These are phyloP conservation scores for Coniferiporia sulphurascens DNA, from an alignment of 1,284 basidiomycete species.

Conservation along the genomic window DNA sequence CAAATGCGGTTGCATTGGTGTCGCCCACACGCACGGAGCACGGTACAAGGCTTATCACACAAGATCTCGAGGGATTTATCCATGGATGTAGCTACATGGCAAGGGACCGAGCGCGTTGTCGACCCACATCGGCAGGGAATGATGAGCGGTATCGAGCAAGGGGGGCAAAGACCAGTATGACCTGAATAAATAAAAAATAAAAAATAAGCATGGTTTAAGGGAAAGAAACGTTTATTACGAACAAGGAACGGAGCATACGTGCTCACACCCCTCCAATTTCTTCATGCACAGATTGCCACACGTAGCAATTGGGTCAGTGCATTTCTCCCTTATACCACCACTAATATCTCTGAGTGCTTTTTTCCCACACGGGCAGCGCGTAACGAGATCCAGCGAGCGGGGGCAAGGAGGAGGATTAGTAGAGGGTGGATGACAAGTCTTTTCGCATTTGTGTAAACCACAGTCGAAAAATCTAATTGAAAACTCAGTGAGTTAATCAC, in stretches of 20 bases:
- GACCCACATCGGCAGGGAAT: slow-evolving; percentile 79
- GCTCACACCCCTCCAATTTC: slow-evolving; percentile 55
- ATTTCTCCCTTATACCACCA: slow-evolving; percentile 45
- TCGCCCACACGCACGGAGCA: slow-evolving; percentile 71
- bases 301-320: slow-evolving; percentile 74
- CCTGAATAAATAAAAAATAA: slow-evolving; percentile 14
- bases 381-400: slow-evolving; percentile 60
- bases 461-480: slow-evolving; percentile 64
- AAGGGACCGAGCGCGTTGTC: slow-evolving; percentile 50
- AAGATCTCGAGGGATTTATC: slow-evolving; percentile 48
- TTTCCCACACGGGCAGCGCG: slow-evolving; percentile 79
- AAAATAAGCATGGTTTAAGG: not conserved
- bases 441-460: slow-evolving; percentile 64
- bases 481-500: not conserved
- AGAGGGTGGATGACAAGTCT: slow-evolving; percentile 70
- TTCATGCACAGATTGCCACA: slow-evolving; percentile 70
- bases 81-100: slow-evolving; percentile 38
- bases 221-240: slow-evolving; percentile 12
- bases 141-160: slow-evolving; percentile 62
- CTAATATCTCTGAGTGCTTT: slow-evolving; percentile 26
- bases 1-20: slow-evolving; percentile 82
- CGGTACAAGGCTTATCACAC: slow-evolving; percentile 74
- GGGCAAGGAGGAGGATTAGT: slow-evolving; percentile 60
- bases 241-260: slow-evolving; percentile 56
- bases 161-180: slow-evolving; percentile 68